Base-by-base conservation (phyloP, 208 protist genomes). In the Wallacemonas sp. region DNA sequence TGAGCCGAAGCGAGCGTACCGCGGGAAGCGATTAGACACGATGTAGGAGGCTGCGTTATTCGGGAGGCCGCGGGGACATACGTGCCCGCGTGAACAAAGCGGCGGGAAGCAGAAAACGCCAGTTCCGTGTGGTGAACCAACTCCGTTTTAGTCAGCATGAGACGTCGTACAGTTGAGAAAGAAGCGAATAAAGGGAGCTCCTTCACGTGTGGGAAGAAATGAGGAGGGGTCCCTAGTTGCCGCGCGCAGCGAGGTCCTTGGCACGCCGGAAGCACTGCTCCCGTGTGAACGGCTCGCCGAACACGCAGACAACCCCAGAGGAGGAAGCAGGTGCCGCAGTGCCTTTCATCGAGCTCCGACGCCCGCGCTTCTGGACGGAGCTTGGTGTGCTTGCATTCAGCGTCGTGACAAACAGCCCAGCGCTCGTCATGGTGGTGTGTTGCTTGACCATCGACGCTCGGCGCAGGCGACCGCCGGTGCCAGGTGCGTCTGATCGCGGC, bases 221-320 rank as follows among this genome's bases (percentile, higher is more conserved):
- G n/a, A n/a, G n/a, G n/a, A n/a, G n/a, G n/a, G n/a, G n/a, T n/a
- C n/a, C n/a, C n/a, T n/a, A n/a, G n/a, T n/a, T n/a, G n/a, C n/a
- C n/a, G 9, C 17, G 53, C 19, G 2, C 8, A 2, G 13, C 32
- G 4, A 36, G 52, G 17, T 39, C 30, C 32, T 39, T 33, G 6
- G 42, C 44, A 17, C 33, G 15, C n/a, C 44, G 8, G 12, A 57
- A 26, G 30, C 61, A 66, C 34, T 66, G 45, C 30, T 66, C 61
- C 24, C 52, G 53, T 3, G 22, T 53, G 61, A 45, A 66, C 10
- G 46, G 6, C 46, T 53, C 41, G 21, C 19, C 42, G 19, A 37
- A 5, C 1, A 66, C 61, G 4, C 10, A 41, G 21, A 66, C 45
- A 13, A 29, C 10, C 33, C 45, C 57, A 3, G 24, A n/a, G 21